These are phyloP conservation scores for Fraxinus anomala DNA, from an alignment of 257 asterid species.

Conservation along the genomic window DNA sequence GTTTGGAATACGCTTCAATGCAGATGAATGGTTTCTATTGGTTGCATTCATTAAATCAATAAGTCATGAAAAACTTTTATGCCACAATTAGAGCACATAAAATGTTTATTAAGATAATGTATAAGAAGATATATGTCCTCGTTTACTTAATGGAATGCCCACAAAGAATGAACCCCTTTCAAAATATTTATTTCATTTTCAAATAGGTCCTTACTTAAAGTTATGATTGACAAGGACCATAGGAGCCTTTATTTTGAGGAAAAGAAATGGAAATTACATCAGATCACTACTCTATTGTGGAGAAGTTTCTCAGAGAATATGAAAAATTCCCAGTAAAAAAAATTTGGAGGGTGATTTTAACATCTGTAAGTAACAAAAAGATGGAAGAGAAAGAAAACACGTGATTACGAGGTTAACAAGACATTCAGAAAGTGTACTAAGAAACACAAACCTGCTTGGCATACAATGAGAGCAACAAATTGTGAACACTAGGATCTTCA, in stretches of 20 bases:
- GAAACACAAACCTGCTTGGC: constrained; percentile 74
- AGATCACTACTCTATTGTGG: not conserved
- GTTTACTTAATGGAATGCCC: not conserved
- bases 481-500: constrained; percentile 96
- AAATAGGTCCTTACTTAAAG: not conserved
- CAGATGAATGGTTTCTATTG: constrained; percentile 14
- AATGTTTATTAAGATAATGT: constrained; percentile 6
- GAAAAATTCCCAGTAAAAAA: not conserved
- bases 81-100: constrained; percentile 1
- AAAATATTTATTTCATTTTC: not conserved
- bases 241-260: not conserved
- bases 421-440: constrained; percentile 25
- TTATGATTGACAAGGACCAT: not conserved
- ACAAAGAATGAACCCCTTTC: not conserved
- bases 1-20: not conserved
- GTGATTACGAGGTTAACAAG: constrained; percentile 12
- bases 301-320: not conserved
- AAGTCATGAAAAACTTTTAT: not conserved
- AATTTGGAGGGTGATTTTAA: not conserved
- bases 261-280: not conserved
- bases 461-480: constrained; percentile 82
- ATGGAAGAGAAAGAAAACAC: constrained; percentile 20
- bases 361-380: constrained; percentile 14
- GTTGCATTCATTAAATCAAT: not conserved
- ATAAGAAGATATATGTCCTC: not conserved